Conservation (phyloP, 2,329 filamentous ascomycete species). For the Aspergillus fructus region DNA sequence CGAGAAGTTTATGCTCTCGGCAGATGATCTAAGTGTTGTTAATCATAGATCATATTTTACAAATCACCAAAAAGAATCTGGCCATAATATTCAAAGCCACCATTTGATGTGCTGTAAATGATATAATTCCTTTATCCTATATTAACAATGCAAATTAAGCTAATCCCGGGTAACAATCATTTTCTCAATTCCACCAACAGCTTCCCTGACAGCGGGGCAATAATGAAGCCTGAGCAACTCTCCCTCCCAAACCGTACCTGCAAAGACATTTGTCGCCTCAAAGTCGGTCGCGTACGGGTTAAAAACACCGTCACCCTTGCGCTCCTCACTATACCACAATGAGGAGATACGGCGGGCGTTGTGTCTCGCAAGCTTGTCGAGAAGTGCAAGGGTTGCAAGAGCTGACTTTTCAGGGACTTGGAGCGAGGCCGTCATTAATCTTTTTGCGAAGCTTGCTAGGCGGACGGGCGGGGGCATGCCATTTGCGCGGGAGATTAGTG, state of each 20-base stretch:
- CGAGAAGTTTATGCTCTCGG: neutral
- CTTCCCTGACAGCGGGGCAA: slow-evolving; percentile 80
- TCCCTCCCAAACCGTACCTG: slow-evolving; percentile 88
- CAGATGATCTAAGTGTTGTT: neutral
- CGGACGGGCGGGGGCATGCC: slow-evolving; percentile 76
- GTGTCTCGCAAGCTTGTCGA: slow-evolving; percentile 75
- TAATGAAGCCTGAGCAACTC: slow-evolving; percentile 84
- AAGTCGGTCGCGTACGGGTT: slow-evolving; percentile 71
- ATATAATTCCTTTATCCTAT: neutral
- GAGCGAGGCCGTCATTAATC: slow-evolving; percentile 76
- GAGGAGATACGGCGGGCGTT: slow-evolving; percentile 79
- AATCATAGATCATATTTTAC: neutral
- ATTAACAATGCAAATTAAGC: neutral
- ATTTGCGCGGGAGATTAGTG: slow-evolving; percentile 75
- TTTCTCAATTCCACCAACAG: slow-evolving; percentile 68
- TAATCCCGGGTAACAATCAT: slow-evolving; percentile 44
- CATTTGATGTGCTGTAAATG: neutral
- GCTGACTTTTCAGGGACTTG: slow-evolving; percentile 89
- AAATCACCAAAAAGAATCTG: slow-evolving; percentile 3
- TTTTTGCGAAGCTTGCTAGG: slow-evolving; percentile 90
- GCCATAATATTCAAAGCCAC: neutral
- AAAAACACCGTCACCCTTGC: slow-evolving; percentile 85
- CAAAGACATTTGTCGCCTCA: slow-evolving; percentile 87
- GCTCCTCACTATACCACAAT: slow-evolving; percentile 94
- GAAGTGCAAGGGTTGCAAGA: slow-evolving; percentile 73